phyloP scores from a whole-genome alignment of 2,329 filamentous ascomycete genomes.

The Arthrobotrys sphaeroides region DNA sequence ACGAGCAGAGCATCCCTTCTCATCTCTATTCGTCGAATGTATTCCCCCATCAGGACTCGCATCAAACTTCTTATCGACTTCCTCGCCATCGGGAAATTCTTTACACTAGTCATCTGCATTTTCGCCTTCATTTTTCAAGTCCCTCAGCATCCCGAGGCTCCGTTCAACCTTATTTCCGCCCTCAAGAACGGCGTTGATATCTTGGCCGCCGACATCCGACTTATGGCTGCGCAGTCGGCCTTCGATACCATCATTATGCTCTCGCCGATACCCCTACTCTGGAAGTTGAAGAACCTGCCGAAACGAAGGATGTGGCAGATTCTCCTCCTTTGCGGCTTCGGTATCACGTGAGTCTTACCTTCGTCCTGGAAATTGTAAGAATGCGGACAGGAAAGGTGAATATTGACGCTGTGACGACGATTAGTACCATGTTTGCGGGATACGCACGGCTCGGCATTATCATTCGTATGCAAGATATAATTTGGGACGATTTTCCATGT shows the following conservation, averaged over 20 bases:
- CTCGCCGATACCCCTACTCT: conserved; percentile 34
- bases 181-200: conserved; percentile 25
- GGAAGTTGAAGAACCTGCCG: conserved; percentile 44
- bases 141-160: conserved; percentile 40
- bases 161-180: conserved; percentile 32
- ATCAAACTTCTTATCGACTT: conserved; percentile 47
- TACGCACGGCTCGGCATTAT: conserved; percentile 31
- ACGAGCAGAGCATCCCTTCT: conserved; percentile 49
- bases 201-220: conserved; percentile 12
- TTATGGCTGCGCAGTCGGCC: conserved; percentile 30
- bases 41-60: conserved; percentile 43
- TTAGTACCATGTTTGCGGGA: conserved; percentile 34
- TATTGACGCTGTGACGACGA: neutral
- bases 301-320: conserved; percentile 11
- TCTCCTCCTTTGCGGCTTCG: conserved; percentile 27
- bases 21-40: conserved; percentile 44
- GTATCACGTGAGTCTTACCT: conserved; percentile 26
- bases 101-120: conserved; percentile 26
- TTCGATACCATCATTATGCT: conserved; percentile 45
- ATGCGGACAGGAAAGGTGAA: neutral
- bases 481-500: conserved; percentile 46
- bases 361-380: neutral
- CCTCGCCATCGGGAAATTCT: conserved; percentile 32
- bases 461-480: conserved; percentile 8
- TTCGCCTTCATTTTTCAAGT: conserved; percentile 39